phyloP scores from a whole-genome alignment of 208 protist genomes.

The Naegleria fowleri region DNA sequence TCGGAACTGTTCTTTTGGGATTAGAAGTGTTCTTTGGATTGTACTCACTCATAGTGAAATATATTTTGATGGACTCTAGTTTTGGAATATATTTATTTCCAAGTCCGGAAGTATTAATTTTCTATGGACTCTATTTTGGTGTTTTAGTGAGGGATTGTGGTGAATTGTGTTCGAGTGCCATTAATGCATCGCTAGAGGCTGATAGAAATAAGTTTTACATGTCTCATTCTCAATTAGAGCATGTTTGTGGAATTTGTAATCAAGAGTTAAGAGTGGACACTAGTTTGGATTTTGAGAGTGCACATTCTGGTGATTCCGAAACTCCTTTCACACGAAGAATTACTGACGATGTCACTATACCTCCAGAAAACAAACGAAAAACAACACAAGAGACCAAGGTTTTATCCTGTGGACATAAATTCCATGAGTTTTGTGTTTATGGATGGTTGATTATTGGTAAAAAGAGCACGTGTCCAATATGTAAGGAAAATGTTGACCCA shows the following conservation, averaged over 20 bases:
- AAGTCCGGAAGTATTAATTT: not conserved
- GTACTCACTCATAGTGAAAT: not conserved
- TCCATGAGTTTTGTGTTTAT: constrained; percentile 26
- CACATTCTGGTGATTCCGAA: not conserved
- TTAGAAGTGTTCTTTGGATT: not conserved
- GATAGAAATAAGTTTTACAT: constrained; percentile 8
- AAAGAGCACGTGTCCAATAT: constrained; percentile 11
- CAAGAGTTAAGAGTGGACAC: not conserved
- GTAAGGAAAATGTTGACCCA: constrained; percentile 3
- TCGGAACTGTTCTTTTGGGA: not conserved
- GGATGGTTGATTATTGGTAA: constrained; percentile 25
- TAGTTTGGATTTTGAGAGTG: not conserved
- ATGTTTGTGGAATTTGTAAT: constrained; percentile 15
- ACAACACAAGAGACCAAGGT: constrained; percentile 17
- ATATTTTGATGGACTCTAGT: not conserved
- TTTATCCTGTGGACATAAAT: not conserved
- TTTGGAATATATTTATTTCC: not conserved
- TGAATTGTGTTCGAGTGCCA: not conserved
- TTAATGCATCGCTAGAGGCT: not conserved
- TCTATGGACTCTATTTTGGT: constrained; percentile 30
- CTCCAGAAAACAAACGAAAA: not conserved
- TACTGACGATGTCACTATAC: not conserved
- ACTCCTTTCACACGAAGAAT: not conserved
- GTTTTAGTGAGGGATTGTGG: constrained; percentile 24
- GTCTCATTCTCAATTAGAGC: not conserved